Evolutionary conservation across 495 filamentous ascomycete species (phyloP).

Genomic region (Aspergillus kassunensis): DNA sequence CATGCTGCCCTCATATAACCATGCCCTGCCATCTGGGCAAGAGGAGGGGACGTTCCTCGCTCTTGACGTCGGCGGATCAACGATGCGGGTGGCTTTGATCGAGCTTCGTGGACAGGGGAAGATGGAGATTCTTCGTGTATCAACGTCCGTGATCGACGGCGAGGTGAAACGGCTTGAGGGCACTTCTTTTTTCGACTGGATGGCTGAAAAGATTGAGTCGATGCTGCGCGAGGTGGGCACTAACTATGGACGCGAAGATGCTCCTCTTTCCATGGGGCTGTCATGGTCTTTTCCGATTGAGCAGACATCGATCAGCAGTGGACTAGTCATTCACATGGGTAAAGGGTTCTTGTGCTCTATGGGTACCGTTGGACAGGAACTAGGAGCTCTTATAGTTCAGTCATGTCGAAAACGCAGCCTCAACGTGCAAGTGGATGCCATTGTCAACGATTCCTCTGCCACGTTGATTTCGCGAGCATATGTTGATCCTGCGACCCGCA

Average conservation of each 20-base stretch:
- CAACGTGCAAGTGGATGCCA: conserved; percentile 59
- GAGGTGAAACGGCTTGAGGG: conserved; percentile 50
- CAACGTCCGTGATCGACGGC: conserved; percentile 52
- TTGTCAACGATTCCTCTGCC: conserved; percentile 81
- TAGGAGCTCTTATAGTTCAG: conserved; percentile 54
- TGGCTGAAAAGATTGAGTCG: conserved; percentile 59
- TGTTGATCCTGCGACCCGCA: conserved; percentile 54
- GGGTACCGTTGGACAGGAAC: conserved; percentile 53
- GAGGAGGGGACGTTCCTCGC: conserved; percentile 60
- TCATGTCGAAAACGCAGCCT: conserved; percentile 50
- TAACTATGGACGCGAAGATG: conserved; percentile 33
- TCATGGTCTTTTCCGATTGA: conserved; percentile 70
- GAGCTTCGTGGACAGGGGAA: conserved; percentile 50
- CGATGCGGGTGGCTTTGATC: conserved; percentile 60
- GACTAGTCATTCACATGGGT: conserved; percentile 59
- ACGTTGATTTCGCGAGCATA: conserved; percentile 78
- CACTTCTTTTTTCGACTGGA: conserved; percentile 63
- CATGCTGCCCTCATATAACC: conserved; percentile 66
- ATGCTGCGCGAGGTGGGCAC: conserved; percentile 40
- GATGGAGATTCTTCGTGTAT: conserved; percentile 48
- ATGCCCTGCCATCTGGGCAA: conserved; percentile 55
- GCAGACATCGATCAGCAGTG: conserved; percentile 56
- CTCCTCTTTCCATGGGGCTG: conserved; percentile 53
- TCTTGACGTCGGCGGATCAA: conserved; percentile 65
- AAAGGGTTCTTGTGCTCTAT: conserved; percentile 62